Evolutionary conservation across 2,329 filamentous ascomycete species (phyloP).

Genomic region (Lecanicillium sp.): DNA sequence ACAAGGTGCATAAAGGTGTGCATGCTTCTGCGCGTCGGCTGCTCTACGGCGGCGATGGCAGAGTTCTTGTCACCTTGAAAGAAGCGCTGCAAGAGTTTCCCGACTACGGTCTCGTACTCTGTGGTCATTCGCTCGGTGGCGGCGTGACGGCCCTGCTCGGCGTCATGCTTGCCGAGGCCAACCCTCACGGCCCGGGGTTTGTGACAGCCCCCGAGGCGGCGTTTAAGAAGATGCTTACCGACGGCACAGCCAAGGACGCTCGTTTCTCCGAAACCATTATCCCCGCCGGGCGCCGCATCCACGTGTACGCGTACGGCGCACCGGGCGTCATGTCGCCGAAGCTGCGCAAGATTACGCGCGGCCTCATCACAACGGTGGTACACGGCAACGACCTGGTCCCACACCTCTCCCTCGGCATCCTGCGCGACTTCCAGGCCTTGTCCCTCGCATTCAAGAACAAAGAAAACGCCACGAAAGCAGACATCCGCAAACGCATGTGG

Average conservation of each 20-base stretch:
- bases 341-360: constrained; percentile 63
- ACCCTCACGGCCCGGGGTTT: constrained; percentile 50
- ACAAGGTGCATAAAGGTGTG: constrained; percentile 69
- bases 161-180: constrained; percentile 63
- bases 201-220: constrained; percentile 49
- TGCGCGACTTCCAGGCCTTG: constrained; percentile 69
- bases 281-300: constrained; percentile 63
- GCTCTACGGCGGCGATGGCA: constrained; percentile 60
- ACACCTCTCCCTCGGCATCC: constrained; percentile 63
- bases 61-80: constrained; percentile 60
- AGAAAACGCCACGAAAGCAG: constrained; percentile 58
- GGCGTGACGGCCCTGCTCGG: constrained; percentile 65
- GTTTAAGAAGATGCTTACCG: constrained; percentile 35
- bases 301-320: constrained; percentile 74
- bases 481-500: constrained; percentile 62
- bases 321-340: constrained; percentile 66
- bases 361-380: constrained; percentile 68
- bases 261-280: constrained; percentile 41
- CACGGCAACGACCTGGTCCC: constrained; percentile 71
- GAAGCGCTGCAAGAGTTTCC: constrained; percentile 60
- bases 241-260: constrained; percentile 23
- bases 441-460: constrained; percentile 69
- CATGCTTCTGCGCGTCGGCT: constrained; percentile 64
- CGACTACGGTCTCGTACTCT: constrained; percentile 64
- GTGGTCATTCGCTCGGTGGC: constrained; percentile 63